These are phyloP conservation scores for Aeschynomene evenia DNA, from an alignment of 306 rosid species.

Conservation along the genomic window DNA sequence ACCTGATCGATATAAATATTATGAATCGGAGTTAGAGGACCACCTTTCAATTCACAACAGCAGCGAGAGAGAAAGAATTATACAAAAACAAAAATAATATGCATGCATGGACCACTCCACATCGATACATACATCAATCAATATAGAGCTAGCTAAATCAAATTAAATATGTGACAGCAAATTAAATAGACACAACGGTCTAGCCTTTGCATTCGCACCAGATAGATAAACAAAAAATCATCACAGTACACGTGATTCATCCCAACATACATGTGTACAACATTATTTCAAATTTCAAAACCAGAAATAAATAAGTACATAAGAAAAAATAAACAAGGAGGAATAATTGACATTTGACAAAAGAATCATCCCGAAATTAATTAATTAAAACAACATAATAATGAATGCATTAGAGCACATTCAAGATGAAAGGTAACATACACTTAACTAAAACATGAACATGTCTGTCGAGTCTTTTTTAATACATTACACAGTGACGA, in stretches of 20 bases:
- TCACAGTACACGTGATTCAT: constrained; percentile 33
- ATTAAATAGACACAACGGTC: constrained; percentile 18
- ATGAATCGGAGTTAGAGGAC: neutral
- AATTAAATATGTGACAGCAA: neutral
- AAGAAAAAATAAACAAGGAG: neutral
- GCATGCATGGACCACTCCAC: constrained; percentile 34
- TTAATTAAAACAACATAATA: too few species aligned
- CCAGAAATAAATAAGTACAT: neutral
- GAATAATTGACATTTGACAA: neutral
- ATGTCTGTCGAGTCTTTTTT: neutral
- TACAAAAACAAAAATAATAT: neutral
- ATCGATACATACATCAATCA: neutral
- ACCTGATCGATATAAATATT: neutral
- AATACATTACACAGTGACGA: constrained; percentile 5
- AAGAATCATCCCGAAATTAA: neutral
- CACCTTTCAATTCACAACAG: constrained; percentile 16
- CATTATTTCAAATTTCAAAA: neutral
- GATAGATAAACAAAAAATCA: neutral
- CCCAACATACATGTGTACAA: neutral
- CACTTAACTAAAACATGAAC: neutral
- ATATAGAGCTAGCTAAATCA: constrained; percentile 29
- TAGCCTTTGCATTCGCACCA: neutral
- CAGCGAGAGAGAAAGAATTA: too few species aligned
- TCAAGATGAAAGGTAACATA: constrained; percentile 4
- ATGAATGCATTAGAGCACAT: neutral